These are phyloP conservation scores for Calonectria crousiana DNA, from an alignment of 2,329 filamentous ascomycete genomes.

Conservation along the genomic window DNA sequence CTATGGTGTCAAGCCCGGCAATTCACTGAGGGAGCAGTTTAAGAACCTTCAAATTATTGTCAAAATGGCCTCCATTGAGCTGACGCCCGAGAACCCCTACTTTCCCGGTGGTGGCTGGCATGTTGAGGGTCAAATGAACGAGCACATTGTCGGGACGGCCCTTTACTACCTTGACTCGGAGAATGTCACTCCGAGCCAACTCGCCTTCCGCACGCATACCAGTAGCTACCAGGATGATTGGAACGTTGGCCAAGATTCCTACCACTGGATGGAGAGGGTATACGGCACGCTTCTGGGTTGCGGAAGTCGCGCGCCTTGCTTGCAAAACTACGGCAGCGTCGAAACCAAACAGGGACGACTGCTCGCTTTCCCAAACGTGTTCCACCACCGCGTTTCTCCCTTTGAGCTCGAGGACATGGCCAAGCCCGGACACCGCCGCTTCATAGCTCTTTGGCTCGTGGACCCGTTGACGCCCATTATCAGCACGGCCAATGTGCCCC, in stretches of 20 bases:
- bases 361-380: slow-evolving; percentile 36
- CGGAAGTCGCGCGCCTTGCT: slow-evolving; percentile 42
- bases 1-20: slow-evolving; percentile 25
- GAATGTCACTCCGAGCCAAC: slow-evolving; percentile 33
- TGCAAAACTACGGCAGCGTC: slow-evolving; percentile 35
- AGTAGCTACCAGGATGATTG: neutral
- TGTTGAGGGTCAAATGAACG: slow-evolving; percentile 44
- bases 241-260: neutral
- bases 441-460: slow-evolving; percentile 66
- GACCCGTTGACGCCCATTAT: slow-evolving; percentile 59
- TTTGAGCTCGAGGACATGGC: slow-evolving; percentile 61
- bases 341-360: slow-evolving; percentile 34
- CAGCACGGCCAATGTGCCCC: slow-evolving; percentile 50
- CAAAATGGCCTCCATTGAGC: slow-evolving; percentile 59
- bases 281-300: slow-evolving; percentile 51
- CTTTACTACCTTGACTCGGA: slow-evolving; percentile 43
- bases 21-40: slow-evolving; percentile 22
- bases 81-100: slow-evolving; percentile 35
- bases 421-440: slow-evolving; percentile 63
- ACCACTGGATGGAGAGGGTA: slow-evolving; percentile 26
- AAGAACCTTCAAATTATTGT: slow-evolving; percentile 67
- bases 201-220: slow-evolving; percentile 47
- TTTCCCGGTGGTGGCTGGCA: slow-evolving; percentile 38
- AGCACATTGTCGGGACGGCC: slow-evolving; percentile 44
- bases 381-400: slow-evolving; percentile 42